Base-by-base conservation (phyloP, 2,329 filamentous ascomycete genomes). In the Apiospora koreana region DNA sequence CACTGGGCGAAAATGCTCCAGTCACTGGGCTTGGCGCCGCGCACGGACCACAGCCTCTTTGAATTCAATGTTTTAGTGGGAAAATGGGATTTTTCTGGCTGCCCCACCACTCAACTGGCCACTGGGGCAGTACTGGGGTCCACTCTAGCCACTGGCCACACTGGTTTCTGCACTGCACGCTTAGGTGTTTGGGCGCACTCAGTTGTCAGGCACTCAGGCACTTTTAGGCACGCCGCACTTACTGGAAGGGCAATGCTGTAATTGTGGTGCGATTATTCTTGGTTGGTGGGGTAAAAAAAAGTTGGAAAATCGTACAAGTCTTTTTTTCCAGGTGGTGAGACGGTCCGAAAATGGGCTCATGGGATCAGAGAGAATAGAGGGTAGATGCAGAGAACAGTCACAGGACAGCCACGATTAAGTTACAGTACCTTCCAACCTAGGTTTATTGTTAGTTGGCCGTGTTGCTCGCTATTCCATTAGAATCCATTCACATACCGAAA, bases 201-300 rank as follows among this genome's bases (percentile, higher is more conserved):
- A 50, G 21, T 23, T 23, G 25, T 38, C 31, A 62, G 43, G 43
- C 43, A n/a, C n/a, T n/a, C n/a, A n/a, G n/a, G n/a, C n/a, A n/a
- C n/a, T n/a, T n/a, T 21, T 9, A 46, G 54, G 54, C 54, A 58
- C 54, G 54, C 54, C 54, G 31, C 54, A 62, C 54, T 58, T 58
- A 28, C 50, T 28, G 7, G 31, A 21, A 58, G 50, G 50, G 50
- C 50, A 62, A 35, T 62, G 54, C 54, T 62, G 54, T 62, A 62
- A 62, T 62, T 62, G 54, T 62, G 54, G 54, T 62, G 54, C 54
- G 54, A 62, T 62, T 62, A 62, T 62, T 62, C 54, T 62, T n/a
- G 23, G 28, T 62, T 62, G 21, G 54, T 38, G 54, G 54, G 54
- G 31, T 38, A n/a, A 18, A n/a, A 38, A 38, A 38, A 38, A 38